Base-by-base conservation (phyloP, 352 stramenopile genomes). In the Phytopythium oedochilum region DNA sequence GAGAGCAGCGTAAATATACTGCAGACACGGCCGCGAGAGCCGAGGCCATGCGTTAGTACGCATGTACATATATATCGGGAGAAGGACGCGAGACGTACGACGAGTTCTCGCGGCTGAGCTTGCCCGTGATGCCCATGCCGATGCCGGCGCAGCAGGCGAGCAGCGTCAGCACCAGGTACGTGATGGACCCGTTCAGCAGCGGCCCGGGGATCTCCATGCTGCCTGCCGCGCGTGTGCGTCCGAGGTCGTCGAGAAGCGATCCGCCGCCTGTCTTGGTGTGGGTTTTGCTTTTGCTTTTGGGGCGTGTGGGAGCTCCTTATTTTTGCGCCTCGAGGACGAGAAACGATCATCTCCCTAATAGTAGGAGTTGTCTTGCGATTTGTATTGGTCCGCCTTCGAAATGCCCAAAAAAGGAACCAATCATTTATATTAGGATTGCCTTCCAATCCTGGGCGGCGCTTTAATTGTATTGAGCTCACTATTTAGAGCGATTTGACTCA, bases 121-220 rank as follows among this genome's bases (percentile, higher is more conserved):
- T 91, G 68, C 83, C 83, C 15, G 83, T 92, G 44, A 91, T 43
- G 55, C 85, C 81, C 70, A 90, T 83, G 64, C 70, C 71, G 54
- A 95, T 73, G 49, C 85, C 85, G 18, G 72, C 76, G 50, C 83
- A 86, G 63, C 88, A 83, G n/a, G 85, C 70, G 18, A 92, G 57
- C 35, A 95, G 61, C 53, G 85, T 95, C 46, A 95, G 78, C 59
- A 95, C 78, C 61, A 95, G 66, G 72, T 95, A 95, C 57, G 82
- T 92, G 67, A 95, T 84, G 49, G 83, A 88, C 20, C 85, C 85
- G 44, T 83, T 90, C 49, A 92, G 47, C 52, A 95, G 65, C 45
- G 85, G 85, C 61, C 78, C 71, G 15, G 85, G 85, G 60, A 91
- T 61, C 66, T 88, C 78, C 83, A 93, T 93, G 32, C 25, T 83